Evolutionary conservation across 2,329 filamentous ascomycete genomes (phyloP), one percentile per base, ranked within the genome.

Genomic region (Chaetothyriales sp.): DNA sequence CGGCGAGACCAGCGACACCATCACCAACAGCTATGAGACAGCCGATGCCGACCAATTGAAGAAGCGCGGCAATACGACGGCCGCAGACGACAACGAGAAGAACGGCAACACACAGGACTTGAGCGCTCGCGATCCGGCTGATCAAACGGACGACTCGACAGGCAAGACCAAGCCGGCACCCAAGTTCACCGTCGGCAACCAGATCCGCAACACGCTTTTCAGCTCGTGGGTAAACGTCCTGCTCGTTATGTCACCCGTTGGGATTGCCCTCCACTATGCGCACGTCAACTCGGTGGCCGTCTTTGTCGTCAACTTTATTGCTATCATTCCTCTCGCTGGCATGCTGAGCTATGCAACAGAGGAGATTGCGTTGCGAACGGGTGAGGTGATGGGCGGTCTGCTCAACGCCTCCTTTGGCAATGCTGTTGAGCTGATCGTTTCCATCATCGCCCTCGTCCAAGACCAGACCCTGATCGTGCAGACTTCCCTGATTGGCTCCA

Each of bases 321-420:
- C 89, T 54, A 95, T 95, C 59, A 82, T 95, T 53, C 89, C 89
- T 0, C 74, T 95, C 43, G 90, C 90, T 2, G 85, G 83, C 12
- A 81, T 95, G 72, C 73, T 96, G 20, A 83, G 84, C 60, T 94
- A 84, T 61, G 86, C 86, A 0, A 95, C 90, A 0, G 90, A 96
- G 65, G 88, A 95, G 66, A 83, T 95, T 57, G 85, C 89, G 2
- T 68, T 89, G 45, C 68, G 68, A 12, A 83, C 81, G 0, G 88
- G 89, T 47, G 88, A 95, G 65, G 89, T 86, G 0, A 70, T 95
- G 2, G 90, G 90, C 55, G 90, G 89, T 51, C 71, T 96, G 36
- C 74, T 95, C 51, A 95, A 95, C 62, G 89, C 89, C 5, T 84
- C 84, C 2, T 95, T 95, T 64, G 90, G 88, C 50, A 93, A 94